Conservation (phyloP, 139 green algal genomes). For the Tetraselmis striata region DNA sequence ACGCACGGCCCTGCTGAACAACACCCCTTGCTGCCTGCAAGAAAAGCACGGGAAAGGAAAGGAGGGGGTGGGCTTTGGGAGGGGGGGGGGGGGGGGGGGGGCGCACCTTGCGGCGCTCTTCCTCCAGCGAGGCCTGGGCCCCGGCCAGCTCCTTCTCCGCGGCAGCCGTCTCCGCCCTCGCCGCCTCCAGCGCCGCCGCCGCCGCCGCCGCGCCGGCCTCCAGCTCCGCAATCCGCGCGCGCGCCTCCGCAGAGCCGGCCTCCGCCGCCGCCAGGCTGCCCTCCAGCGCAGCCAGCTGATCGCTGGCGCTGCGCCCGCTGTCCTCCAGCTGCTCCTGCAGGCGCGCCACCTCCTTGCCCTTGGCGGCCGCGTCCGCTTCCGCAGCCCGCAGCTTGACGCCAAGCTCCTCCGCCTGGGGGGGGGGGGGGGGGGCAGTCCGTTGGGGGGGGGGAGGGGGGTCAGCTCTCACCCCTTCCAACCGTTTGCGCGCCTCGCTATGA, state of each 20-base stretch:
- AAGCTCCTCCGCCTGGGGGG: not conserved
- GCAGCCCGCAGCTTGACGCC: not conserved
- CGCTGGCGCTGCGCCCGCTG: not conserved
- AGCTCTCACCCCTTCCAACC: too few species aligned
- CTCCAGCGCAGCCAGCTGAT: constrained; percentile 1
- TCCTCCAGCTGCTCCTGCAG: not conserved
- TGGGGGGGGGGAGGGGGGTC: too few species aligned
- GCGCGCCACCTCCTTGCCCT: not conserved
- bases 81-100: too few species aligned
- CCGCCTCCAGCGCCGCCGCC: not conserved
- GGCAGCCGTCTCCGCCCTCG: not conserved
- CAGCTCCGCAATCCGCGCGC: not conserved
- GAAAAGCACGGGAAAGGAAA: too few species aligned
- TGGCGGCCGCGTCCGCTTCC: not conserved
- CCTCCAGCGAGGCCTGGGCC: not conserved
- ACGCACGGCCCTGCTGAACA: too few species aligned
- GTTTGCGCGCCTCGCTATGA: too few species aligned
- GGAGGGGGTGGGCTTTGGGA: too few species aligned
- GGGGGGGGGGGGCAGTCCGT: too few species aligned
- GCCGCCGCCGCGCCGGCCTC: not conserved
- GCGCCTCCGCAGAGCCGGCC: not conserved
- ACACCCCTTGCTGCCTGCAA: too few species aligned
- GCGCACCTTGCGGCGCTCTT: not conserved
- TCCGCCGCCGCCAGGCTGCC: not conserved
- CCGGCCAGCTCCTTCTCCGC: not conserved